Percentiles rank a stretch among this genome's conserved stretches.
phyloP scores from a whole-genome alignment of 768 basidiomycete species.

The Collybia nuda region DNA sequence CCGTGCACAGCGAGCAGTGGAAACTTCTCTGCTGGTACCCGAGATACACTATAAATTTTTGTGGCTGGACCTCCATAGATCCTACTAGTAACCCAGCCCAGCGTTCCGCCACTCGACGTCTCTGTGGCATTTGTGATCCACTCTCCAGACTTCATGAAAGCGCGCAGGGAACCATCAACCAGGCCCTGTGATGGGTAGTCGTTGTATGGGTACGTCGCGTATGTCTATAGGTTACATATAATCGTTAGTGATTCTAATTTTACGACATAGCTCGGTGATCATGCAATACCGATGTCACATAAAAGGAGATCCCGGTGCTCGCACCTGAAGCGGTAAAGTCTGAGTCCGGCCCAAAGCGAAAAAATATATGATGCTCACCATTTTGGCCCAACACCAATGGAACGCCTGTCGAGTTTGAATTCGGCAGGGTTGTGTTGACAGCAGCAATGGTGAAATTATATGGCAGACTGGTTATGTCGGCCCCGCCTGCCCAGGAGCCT shows the following conservation, averaged over 20 bases:
- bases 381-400: constrained; percentile 44
- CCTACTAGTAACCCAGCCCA: constrained; percentile 37
- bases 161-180: constrained; percentile 34
- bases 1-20: constrained; percentile 33
- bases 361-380: constrained; percentile 20
- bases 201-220: constrained; percentile 48
- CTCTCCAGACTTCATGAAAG: constrained; percentile 28
- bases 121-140: constrained; percentile 41
- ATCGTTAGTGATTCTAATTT: not conserved
- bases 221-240: constrained; percentile 31
- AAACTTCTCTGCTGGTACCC: constrained; percentile 12
- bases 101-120: constrained; percentile 25
- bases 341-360: not conserved
- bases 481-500: not conserved
- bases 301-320: constrained; percentile 34
- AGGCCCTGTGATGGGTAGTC: constrained; percentile 43
- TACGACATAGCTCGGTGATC: not conserved
- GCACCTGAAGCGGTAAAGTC: constrained; percentile 22
- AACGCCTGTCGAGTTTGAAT: constrained; percentile 42
- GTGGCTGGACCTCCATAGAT: constrained; percentile 27
- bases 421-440: constrained; percentile 36
- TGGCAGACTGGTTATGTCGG: constrained; percentile 14
- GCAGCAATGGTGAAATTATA: constrained; percentile 49
- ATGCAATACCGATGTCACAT: constrained; percentile 42
- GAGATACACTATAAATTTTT: constrained; percentile 33